A percentile compares a stretch with the other conserved stretches of the same genome.
phyloP scores from a whole-genome alignment of 345 rosid genomes.

The Citrus sinensis region DNA sequence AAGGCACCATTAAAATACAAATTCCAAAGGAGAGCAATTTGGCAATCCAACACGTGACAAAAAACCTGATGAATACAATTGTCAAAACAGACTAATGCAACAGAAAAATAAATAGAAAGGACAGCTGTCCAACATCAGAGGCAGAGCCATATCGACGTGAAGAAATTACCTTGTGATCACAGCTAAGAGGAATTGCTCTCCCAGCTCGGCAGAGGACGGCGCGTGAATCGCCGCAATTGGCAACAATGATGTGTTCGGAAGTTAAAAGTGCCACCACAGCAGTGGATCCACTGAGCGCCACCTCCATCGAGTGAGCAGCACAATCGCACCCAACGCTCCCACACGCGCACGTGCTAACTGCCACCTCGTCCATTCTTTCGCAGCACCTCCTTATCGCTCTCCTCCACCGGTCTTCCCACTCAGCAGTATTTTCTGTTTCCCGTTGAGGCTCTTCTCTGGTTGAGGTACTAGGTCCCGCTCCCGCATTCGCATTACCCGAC shows the following conservation, averaged over 20 bases:
- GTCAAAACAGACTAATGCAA: background rate
- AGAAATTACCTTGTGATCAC: constrained; percentile 55
- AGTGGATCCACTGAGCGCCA: constrained; percentile 48
- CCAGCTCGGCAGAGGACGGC: constrained; percentile 61
- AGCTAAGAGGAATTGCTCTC: constrained; percentile 41
- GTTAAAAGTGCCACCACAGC: constrained; percentile 48
- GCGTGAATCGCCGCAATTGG: constrained; percentile 68
- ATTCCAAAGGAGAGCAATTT: background rate
- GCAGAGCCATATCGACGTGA: background rate
- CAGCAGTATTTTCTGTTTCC: background rate
- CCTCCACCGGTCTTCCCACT: constrained; percentile 31
- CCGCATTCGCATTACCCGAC: background rate
- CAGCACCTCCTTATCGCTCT: constrained; percentile 40
- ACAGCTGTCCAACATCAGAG: background rate
- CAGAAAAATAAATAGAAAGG: background rate
- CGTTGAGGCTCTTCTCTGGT: background rate
- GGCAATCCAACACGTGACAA: background rate
- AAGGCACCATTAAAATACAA: background rate
- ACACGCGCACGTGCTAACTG: constrained; percentile 37
- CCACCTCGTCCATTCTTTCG: constrained; percentile 41
- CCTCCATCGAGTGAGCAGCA: constrained; percentile 36
- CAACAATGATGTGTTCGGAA: constrained; percentile 38
- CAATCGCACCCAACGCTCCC: constrained; percentile 30
- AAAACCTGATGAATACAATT: background rate
- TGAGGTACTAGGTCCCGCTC: constrained; percentile 1